A percentile compares a stretch with the other conserved stretches of the same genome.
Conservation (phyloP, 148 eudicot genomes). For the Vaccinium vitisidaea region DNA sequence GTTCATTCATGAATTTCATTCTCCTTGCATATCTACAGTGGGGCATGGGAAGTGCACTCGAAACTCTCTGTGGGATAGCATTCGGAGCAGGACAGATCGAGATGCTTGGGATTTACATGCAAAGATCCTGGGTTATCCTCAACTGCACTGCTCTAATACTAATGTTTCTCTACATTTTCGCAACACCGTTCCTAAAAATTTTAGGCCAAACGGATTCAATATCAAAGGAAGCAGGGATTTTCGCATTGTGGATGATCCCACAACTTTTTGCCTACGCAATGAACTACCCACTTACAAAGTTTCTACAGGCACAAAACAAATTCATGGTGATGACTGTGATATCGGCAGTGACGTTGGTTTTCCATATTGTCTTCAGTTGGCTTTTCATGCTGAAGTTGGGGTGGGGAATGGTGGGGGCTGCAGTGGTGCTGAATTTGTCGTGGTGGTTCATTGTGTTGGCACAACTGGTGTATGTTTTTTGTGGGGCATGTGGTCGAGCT, state of each 20-base stretch:
- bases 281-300: conserved; percentile 25
- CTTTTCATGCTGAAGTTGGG: conserved; percentile 17
- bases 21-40: conserved; percentile 1
- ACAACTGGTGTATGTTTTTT: neutral
- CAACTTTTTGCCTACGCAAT: conserved; percentile 42
- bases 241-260: conserved; percentile 39
- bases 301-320: conserved; percentile 21
- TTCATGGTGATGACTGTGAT: conserved; percentile 13
- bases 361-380: conserved; percentile 19
- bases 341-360: conserved; percentile 6
- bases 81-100: conserved; percentile 32
- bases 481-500: conserved; percentile 5
- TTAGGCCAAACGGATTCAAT: conserved; percentile 28
- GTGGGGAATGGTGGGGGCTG: conserved; percentile 25
- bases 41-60: conserved; percentile 43
- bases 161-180: conserved; percentile 28
- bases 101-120: conserved; percentile 30
- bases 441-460: conserved; percentile 27
- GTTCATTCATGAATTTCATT: neutral
- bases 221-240: conserved; percentile 28
- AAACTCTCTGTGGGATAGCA: conserved; percentile 44
- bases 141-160: conserved; percentile 21
- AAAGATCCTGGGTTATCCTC: conserved; percentile 40
- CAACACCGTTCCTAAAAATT: conserved; percentile 30
- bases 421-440: conserved; percentile 20